Evolutionary conservation across 768 basidiomycete genomes (phyloP), one percentile per base, ranked within the genome.

Genomic region (Lactarius hengduanensis): DNA sequence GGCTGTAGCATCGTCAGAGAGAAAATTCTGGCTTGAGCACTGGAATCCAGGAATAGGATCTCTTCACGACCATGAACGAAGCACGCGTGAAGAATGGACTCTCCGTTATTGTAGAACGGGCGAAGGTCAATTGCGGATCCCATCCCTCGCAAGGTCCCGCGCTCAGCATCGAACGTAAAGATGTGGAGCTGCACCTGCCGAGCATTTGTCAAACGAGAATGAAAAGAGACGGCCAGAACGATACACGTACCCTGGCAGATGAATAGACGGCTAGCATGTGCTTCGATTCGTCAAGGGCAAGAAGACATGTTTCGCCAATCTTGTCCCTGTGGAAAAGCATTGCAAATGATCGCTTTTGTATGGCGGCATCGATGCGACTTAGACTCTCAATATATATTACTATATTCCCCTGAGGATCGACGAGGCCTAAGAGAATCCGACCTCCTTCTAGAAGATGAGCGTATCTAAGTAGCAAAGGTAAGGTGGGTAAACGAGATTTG

Each of bases 1-100:
- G 84, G 85, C 54, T 84, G 82, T 62, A 82, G 78, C 0, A 83
- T 82, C 0, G 82, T 74, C 53, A 86, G 67, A 0, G 86, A 87
- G 66, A 80, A 87, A 20, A 87, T 77, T 26, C 85, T 75, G 1
- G 78, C 82, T 7, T 78, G 77, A 2, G 75, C 75, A 2, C 66
- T 69, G 1, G 78, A 77, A 64, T 87, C 86, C 1, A 86, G 74
- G 0, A 87, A 71, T 0, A 84, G 66, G 4, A 88, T 62, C 57
- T 88, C 86, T 68, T 87, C 86, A 30, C 72, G 79, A 4, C 84
- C 83, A 55, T 74, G 74, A 2, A 85, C 76, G 66, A 87, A 85
- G 40, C 80, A 77, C 2, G 80, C 76, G 16, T 76, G 76, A 1
- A 59, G 63, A 28, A 86, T 77, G 4, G 59, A 57, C 0, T 69